Percentiles rank a stretch among this genome's conserved stretches.
Evolutionary conservation across 352 stramenopile species (phyloP).

Genomic region (Pelagophyceae sp.): DNA sequence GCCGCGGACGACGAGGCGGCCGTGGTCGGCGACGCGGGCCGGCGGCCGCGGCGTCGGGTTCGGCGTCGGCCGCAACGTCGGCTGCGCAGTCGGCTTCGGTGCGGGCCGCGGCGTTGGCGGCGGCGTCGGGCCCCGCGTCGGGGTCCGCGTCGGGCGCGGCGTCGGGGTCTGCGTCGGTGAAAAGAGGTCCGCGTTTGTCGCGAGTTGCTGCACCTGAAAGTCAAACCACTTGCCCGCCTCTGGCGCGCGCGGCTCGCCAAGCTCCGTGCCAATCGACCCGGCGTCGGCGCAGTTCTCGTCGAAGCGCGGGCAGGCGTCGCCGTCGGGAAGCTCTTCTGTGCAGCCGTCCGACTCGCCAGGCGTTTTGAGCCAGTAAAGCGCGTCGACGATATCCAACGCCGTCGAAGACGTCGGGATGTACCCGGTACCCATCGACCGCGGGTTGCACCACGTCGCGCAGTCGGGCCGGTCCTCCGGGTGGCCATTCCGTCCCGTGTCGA

Average conservation of each 20-base stretch:
- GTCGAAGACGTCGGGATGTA: background rate
- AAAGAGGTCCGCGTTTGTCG: background rate
- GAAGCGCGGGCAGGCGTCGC: background rate
- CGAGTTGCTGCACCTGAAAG: background rate
- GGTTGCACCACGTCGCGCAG: conserved; percentile 1
- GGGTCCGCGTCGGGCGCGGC: background rate
- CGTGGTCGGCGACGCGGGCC: conserved; percentile 11
- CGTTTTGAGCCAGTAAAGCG: background rate
- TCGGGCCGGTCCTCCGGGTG: background rate
- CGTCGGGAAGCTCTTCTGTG: background rate
- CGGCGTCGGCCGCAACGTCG: too few species aligned
- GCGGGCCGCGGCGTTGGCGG: too few species aligned
- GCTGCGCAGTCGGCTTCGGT: too few species aligned
- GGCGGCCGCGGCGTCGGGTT: too few species aligned
- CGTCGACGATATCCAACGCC: background rate
- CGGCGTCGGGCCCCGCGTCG: too few species aligned
- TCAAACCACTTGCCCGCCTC: background rate
- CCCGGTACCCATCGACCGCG: background rate
- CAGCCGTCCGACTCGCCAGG: too few species aligned
- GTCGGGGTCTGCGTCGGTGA: background rate
- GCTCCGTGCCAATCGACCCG: background rate
- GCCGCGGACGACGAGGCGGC: background rate
- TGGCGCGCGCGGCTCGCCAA: background rate
- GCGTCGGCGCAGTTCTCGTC: background rate
- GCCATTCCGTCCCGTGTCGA: background rate